phyloP scores from a whole-genome alignment of 306 rosid genomes.

The Casuarina equisetifolia region DNA sequence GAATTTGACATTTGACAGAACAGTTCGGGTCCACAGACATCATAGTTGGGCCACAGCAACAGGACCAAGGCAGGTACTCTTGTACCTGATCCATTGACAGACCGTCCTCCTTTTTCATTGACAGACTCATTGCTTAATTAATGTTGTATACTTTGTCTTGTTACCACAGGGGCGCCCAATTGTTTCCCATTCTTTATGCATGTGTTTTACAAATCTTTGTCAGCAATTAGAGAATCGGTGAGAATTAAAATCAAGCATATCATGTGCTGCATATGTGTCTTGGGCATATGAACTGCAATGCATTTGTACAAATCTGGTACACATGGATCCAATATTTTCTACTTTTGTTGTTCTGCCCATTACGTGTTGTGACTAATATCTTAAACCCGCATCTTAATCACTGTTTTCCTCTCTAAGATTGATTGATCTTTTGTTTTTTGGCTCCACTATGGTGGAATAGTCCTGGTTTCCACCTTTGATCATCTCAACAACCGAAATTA shows the following conservation, averaged over 20 bases:
- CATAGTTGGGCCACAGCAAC: conserved; percentile 44
- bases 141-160: conserved; percentile 47
- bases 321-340: conserved; percentile 36
- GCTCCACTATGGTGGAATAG: conserved; percentile 22
- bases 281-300: conserved; percentile 31
- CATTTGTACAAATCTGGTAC: conserved; percentile 33
- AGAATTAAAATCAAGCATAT: conserved; percentile 40
- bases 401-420: background rate
- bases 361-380: conserved; percentile 4
- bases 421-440: background rate
- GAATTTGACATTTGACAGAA: conserved; percentile 1
- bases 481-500: conserved; percentile 25
- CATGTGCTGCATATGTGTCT: conserved; percentile 52
- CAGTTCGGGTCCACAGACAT: conserved; percentile 44
- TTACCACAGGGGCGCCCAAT: conserved; percentile 40
- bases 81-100: conserved; percentile 45
- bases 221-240: conserved; percentile 24
- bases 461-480: conserved; percentile 18
- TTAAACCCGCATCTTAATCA: conserved; percentile 5
- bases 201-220: conserved; percentile 32
- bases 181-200: conserved; percentile 29
- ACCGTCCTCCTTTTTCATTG: background rate
- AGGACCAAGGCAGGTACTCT: conserved; percentile 46
- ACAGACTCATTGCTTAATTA: conserved; percentile 17
- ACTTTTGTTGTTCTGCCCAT: conserved; percentile 21